Percentiles rank a stretch among this genome's conserved stretches.
Conservation (phyloP, 202 grass and related monocot genomes). For the Panicum virgatum region DNA sequence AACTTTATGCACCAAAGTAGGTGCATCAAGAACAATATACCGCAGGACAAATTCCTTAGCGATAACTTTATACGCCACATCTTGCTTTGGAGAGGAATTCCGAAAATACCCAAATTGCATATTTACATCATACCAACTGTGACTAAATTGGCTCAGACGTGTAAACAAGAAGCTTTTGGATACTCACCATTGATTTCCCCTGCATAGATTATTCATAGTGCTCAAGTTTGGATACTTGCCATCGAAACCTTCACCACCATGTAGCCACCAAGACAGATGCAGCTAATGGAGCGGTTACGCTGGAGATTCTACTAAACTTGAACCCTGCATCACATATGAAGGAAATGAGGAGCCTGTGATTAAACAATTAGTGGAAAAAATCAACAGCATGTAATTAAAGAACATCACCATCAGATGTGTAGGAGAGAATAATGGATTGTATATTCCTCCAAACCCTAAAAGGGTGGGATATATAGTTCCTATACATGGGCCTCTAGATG, state of each 20-base stretch:
- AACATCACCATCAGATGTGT: slow-evolving; percentile 37
- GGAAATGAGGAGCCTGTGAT: slow-evolving; percentile 24
- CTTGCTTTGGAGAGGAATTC: slow-evolving; percentile 35
- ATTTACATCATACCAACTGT: slow-evolving; percentile 37
- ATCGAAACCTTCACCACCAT: slow-evolving; percentile 17
- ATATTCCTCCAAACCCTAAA: too few relatives aligned
- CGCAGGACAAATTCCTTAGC: slow-evolving; percentile 47
- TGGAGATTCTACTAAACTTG: slow-evolving; percentile 39
- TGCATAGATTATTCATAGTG: slow-evolving; percentile 13
- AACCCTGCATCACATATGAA: slow-evolving; percentile 33
- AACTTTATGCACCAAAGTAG: slow-evolving; percentile 42
- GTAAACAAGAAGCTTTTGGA: slow-evolving; percentile 30
- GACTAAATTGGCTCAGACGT: slow-evolving; percentile 31
- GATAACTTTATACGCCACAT: slow-evolving; percentile 37
- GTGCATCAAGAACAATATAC: slow-evolving; percentile 39
- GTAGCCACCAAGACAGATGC: slow-evolving; percentile 25
- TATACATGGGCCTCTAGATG: too few relatives aligned
- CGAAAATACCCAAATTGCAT: slow-evolving; percentile 26
- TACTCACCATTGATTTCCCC: slow-evolving; percentile 12
- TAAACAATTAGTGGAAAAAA: slow-evolving; percentile 9
- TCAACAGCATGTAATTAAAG: slow-evolving; percentile 13
- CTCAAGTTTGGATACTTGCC: slow-evolving; percentile 10
- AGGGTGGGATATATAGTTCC: too few relatives aligned
- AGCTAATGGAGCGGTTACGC: slow-evolving; percentile 15
- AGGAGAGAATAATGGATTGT: too few relatives aligned